Evolutionary conservation across 768 basidiomycete genomes (phyloP).

Genomic region (Clavaria fumosa): DNA sequence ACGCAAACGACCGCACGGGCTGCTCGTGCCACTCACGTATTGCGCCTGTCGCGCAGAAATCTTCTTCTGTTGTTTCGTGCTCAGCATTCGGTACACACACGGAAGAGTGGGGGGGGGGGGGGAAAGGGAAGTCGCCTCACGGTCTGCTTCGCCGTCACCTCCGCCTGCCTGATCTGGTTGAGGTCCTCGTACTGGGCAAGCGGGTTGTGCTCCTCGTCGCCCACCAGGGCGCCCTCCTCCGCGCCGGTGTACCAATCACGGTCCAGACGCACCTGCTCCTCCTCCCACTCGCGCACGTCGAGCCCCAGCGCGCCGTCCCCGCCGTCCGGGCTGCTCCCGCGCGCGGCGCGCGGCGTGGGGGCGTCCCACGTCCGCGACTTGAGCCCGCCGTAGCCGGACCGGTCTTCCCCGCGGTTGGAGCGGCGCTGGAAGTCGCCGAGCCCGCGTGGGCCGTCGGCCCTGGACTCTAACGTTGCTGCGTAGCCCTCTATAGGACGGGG

Average conservation of each 20-base stretch:
- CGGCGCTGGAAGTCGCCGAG: conserved; percentile 88
- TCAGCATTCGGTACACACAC: too few species aligned
- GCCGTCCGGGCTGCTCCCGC: conserved; percentile 56
- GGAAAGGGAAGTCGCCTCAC: conserved; percentile 32
- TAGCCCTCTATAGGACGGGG: conserved; percentile 46
- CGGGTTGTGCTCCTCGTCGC: conserved; percentile 86
- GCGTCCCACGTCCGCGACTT: conserved; percentile 61
- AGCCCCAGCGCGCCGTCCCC: conserved; percentile 48
- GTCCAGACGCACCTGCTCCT: conserved; percentile 84
- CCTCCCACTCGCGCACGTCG: conserved; percentile 89
- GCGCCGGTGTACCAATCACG: conserved; percentile 94
- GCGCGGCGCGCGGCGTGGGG: conserved; percentile 55
- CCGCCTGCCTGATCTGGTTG: conserved; percentile 47
- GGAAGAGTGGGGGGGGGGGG: too few species aligned
- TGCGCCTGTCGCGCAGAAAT: conserved; percentile 92
- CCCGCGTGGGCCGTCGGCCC: conserved; percentile 52
- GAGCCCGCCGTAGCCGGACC: conserved; percentile 46
- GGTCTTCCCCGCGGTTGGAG: conserved; percentile 63
- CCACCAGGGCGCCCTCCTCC: conserved; percentile 74
- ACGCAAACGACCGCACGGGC: neutral
- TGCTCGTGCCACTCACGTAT: conserved; percentile 49
- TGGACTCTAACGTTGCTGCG: conserved; percentile 37
- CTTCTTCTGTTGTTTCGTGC: conserved; percentile 65
- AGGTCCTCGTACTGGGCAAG: conserved; percentile 89
- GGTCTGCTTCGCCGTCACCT: conserved; percentile 61